These are phyloP conservation scores for Sugiyamaella lignohabitans DNA, from an alignment of 805 yeast genomes.

Conservation along the genomic window DNA sequence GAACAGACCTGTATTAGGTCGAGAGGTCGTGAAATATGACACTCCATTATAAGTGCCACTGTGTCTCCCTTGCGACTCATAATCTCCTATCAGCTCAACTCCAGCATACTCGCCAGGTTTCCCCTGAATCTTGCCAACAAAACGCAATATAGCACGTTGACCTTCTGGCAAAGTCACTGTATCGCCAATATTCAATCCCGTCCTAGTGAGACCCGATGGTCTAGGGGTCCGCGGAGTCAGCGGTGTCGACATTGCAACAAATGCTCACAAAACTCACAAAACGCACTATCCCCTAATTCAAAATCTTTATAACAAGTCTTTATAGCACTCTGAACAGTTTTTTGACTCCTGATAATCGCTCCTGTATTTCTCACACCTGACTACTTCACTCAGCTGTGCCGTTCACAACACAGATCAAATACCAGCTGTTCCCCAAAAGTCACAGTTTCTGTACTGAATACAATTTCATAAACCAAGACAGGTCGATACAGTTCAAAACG, in stretches of 20 bases:
- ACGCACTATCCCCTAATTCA: no score
- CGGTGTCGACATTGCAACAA: slow-evolving; percentile 2
- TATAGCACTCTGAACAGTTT: no score
- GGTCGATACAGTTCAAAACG: no score
- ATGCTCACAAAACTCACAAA: no score
- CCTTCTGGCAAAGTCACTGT: slow-evolving; percentile 51
- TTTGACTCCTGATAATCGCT: no score
- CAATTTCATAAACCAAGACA: no score
- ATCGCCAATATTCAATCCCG: slow-evolving; percentile 28
- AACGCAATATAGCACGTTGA: slow-evolving; percentile 60
- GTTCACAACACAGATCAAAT: no score
- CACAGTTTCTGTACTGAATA: no score
- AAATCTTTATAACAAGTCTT: no score
- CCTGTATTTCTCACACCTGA: no score
- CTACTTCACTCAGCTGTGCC: no score
- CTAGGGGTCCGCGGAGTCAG: slow-evolving; percentile 11
- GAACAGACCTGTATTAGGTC: slow-evolving; percentile 69
- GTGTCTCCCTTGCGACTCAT: slow-evolving; percentile 66
- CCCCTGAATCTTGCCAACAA: slow-evolving; percentile 64
- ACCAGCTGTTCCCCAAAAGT: no score
- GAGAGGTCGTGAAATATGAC: slow-evolving; percentile 58
- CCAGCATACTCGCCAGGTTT: slow-evolving; percentile 81
- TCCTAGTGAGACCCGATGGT: slow-evolving; percentile 1
- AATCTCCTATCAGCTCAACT: slow-evolving; percentile 68
- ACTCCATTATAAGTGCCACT: slow-evolving; percentile 67